A percentile compares a stretch with the other conserved stretches of the same genome.
Evolutionary conservation across 2,329 filamentous ascomycete genomes (phyloP).

Genomic region (Penicillium sumatraense): DNA sequence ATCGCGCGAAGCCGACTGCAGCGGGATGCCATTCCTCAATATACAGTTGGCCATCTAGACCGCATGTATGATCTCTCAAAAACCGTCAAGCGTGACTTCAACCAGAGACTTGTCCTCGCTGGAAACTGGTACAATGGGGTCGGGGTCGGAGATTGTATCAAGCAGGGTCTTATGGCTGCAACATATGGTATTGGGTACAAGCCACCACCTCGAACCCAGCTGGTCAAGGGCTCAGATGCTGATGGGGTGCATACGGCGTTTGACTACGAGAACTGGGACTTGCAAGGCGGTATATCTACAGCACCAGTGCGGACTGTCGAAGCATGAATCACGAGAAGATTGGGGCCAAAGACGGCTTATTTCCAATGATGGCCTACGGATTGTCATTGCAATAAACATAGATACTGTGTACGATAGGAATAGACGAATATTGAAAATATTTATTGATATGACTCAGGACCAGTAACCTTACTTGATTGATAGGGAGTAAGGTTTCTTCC

Average conservation of each 20-base stretch:
- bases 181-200: conserved; percentile 42
- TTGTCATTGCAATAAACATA: neutral
- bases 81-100: conserved; percentile 61
- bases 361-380: neutral
- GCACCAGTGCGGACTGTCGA: conserved; percentile 28
- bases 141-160: conserved; percentile 60
- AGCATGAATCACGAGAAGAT: neutral
- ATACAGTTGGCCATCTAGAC: conserved; percentile 74
- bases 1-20: conserved; percentile 66
- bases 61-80: conserved; percentile 63
- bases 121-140: conserved; percentile 58
- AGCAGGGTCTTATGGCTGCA: conserved; percentile 60
- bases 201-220: neutral
- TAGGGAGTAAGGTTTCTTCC: too few species aligned
- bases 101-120: conserved; percentile 67
- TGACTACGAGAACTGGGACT: conserved; percentile 28
- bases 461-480: too few species aligned
- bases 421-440: neutral
- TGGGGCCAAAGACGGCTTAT: neutral
- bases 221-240: neutral
- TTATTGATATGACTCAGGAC: too few species aligned
- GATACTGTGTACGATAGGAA: neutral
- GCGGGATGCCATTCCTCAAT: conserved; percentile 85
- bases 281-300: conserved; percentile 37
- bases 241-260: conserved; percentile 23